Conservation (phyloP, 2,329 filamentous ascomycete species). For the Cordyceps fumosorosea region DNA sequence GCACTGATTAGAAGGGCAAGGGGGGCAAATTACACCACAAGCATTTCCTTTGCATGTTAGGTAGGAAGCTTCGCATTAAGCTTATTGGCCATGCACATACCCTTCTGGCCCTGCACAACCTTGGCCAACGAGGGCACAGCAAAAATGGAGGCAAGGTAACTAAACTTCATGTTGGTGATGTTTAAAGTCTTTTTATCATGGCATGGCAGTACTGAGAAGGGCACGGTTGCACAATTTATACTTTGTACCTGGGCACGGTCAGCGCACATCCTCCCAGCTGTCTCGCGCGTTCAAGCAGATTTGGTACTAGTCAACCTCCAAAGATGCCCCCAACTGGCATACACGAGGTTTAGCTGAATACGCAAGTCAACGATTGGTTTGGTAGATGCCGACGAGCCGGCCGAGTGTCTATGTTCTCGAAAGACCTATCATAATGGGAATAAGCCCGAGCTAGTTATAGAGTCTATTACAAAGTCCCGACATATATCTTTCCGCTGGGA, state of each 20-base stretch:
- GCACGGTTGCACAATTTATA: neutral
- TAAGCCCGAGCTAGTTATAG: neutral
- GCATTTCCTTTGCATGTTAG: neutral
- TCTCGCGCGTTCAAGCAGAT: neutral
- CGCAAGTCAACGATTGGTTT: neutral
- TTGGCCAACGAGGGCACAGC: neutral
- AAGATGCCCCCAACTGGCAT: neutral
- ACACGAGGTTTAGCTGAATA: constrained; percentile 2
- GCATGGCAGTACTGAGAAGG: neutral
- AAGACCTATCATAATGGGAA: neutral
- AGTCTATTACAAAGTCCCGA: too few relatives aligned
- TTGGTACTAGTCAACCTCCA: neutral
- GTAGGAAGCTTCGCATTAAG: neutral
- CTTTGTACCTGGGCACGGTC: neutral
- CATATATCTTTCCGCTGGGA: too few relatives aligned
- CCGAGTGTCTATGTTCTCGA: neutral
- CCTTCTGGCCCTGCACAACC: neutral
- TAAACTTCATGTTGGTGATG: neutral
- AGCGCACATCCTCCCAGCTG: neutral
- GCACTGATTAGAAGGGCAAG: neutral
- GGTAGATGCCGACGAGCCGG: neutral
- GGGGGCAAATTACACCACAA: neutral
- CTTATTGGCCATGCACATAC: neutral
- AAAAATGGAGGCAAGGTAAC: neutral
- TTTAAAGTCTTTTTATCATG: neutral